Conservation (phyloP, 2,329 filamentous ascomycete genomes). For the Dichotomopilus funicola region DNA sequence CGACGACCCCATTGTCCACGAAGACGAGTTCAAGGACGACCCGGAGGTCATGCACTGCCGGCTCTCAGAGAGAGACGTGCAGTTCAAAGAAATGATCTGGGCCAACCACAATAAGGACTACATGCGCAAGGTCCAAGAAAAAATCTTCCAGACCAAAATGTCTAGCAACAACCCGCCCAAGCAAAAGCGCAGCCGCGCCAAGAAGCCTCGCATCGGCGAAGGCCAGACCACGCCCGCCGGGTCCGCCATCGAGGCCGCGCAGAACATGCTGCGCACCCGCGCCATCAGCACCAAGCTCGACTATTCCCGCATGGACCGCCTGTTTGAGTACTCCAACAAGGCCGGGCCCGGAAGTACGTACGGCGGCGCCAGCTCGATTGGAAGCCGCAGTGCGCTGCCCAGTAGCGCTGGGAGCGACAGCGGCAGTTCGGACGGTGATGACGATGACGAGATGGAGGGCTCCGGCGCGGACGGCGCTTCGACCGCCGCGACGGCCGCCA, state of each 20-base stretch:
- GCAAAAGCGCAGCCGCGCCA: constrained; percentile 45
- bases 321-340: constrained; percentile 44
- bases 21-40: constrained; percentile 83
- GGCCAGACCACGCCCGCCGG: constrained; percentile 60
- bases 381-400: constrained; percentile 19
- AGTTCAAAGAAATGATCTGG: constrained; percentile 88
- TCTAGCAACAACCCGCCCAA: constrained; percentile 44
- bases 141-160: constrained; percentile 67
- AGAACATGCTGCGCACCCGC: constrained; percentile 60
- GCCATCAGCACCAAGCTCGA: constrained; percentile 70
- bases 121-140: constrained; percentile 78
- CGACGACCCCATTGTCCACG: constrained; percentile 61
- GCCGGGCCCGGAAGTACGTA: constrained; percentile 44
- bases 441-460: not conserved
- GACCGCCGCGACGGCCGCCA: not conserved
- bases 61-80: constrained; percentile 65
- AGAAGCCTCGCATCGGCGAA: constrained; percentile 54
- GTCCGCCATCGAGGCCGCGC: constrained; percentile 62
- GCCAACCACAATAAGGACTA: constrained; percentile 92
- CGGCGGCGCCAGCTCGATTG: constrained; percentile 27
- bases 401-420: constrained; percentile 29
- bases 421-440: constrained; percentile 28
- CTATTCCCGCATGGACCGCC: constrained; percentile 55
- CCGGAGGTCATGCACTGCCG: constrained; percentile 78
- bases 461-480: not conserved